Evolutionary conservation across 768 basidiomycete species (phyloP), one percentile per base, ranked within the genome.

Genomic region (Cystofilobasidium bisporidii): DNA sequence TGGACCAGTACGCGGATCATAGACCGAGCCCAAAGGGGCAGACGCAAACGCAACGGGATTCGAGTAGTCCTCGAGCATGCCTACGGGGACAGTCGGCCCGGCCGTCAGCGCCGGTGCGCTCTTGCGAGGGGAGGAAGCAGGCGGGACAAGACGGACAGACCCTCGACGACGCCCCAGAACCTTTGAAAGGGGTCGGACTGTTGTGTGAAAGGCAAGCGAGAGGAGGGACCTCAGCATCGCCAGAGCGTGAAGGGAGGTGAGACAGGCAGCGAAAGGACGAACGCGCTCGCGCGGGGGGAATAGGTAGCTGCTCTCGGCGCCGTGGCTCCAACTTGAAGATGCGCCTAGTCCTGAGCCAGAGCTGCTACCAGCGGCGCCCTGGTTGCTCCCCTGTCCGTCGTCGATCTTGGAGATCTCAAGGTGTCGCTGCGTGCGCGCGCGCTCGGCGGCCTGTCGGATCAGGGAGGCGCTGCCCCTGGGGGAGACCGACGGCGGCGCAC

Each of bases 41-140:
- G 65, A 60, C 15, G 65, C 65, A 20, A 66, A 66, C 9, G 65
- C 65, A 11, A 66, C 65, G 0, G 65, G 65, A 36, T 61, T 60
- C 4, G 65, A 60, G 41, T 66, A 58, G 6, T 60, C 65, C 10
- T 45, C 43, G 2, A 66, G 55, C 63, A 60, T 60, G n/a, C 58
- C 65, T 66, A 26, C 11, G 24, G 41, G 40, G 24, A 17, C 6
- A 43, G 26, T 32, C 56, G 10, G 26, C 28, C 33, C 11, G 28
- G 40, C n/a, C n/a, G n/a, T n/a, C n/a, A n/a, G n/a, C n/a, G n/a
- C n/a, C n/a, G n/a, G n/a, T n/a, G n/a, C n/a, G n/a, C n/a, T n/a
- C n/a, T n/a, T n/a, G n/a, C n/a, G n/a, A 36, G 28, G 60, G n/a
- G 33, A 14, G 20, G 38, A 4, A 26, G 28, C 14, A 32, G 17